These are phyloP conservation scores for Metschnikowia aberdeeniae DNA, from an alignment of 805 yeast species.

Conservation along the genomic window DNA sequence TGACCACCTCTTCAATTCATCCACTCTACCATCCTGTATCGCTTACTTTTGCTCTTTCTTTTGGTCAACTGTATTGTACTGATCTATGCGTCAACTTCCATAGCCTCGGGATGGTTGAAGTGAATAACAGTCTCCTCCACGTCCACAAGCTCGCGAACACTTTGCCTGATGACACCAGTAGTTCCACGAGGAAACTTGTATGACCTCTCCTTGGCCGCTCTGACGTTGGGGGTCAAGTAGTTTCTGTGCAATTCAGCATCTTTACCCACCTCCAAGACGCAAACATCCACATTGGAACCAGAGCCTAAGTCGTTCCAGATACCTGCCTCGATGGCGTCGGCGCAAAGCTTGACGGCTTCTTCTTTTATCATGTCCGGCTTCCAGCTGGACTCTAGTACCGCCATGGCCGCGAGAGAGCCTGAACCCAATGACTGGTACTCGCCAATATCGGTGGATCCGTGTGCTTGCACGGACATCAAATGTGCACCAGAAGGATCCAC, in stretches of 20 bases:
- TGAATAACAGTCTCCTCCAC: conserved; percentile 60
- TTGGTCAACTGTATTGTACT: too few species aligned
- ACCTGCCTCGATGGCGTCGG: conserved; percentile 95
- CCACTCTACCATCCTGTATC: background rate
- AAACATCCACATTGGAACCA: conserved; percentile 95
- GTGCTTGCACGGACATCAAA: conserved; percentile 90
- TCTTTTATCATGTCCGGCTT: conserved; percentile 71
- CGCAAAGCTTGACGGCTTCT: conserved; percentile 86
- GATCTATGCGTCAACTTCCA: conserved; percentile 41
- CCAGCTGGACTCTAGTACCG: conserved; percentile 89
- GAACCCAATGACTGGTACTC: conserved; percentile 90
- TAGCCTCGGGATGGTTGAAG: conserved; percentile 30
- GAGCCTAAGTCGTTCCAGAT: conserved; percentile 99
- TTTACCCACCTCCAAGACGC: conserved; percentile 92
- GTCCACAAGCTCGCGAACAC: conserved; percentile 60
- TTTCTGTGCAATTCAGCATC: conserved; percentile 84
- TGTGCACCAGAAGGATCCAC: conserved; percentile 96
- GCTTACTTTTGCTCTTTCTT: too few species aligned
- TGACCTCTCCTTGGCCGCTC: conserved; percentile 75
- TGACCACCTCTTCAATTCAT: too few species aligned
- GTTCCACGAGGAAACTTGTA: conserved; percentile 91
- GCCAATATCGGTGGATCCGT: conserved; percentile 96
- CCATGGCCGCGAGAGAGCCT: conserved; percentile 98
- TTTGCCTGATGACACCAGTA: conserved; percentile 76
- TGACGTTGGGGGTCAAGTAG: conserved; percentile 84